Evolutionary conservation across 2,329 filamentous ascomycete species (phyloP), one percentile per base, ranked within the genome.

Genomic region (Sclerotinia subarctica): DNA sequence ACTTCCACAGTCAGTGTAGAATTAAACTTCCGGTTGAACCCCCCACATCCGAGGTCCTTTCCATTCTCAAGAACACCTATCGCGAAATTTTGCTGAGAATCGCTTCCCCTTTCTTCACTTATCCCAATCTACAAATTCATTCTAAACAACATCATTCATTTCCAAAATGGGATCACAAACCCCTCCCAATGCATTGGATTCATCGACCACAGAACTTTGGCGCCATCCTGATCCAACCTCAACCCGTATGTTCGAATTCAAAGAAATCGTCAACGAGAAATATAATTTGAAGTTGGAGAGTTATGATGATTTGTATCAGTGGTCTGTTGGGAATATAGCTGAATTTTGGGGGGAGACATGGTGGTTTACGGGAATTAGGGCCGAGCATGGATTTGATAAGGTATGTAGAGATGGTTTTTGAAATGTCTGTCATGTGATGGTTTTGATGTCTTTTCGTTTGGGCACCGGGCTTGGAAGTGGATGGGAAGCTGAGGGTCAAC

Each of bases 331-430:
- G 10, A 83, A 94, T 73, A 84, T 93, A 10, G 84, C 88, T 32
- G 81, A 84, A 1, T 96, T 97, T 78, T 98, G 94, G 94, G 88
- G 85, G 62, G 89, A 93, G 67, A 85, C 93, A 13, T 97, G 94
- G 94, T 83, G 91, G 53, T 94, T 90, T 78, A 91, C 91, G 3
- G 90, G 90, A 54, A 85, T 98, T 73, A 88, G 83, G 71, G 87
- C 91, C 6, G 90, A 90, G 32, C 82, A 81, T 74, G 78, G 82
- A 10, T 94, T 86, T 76, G 80, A 83, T 35, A 78, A 85, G 80
- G 90, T 91, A 77, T 69, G 56, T 44, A 24, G 21, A 81, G 69
- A 17, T 15, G 3, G 52, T 46, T 56, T 10, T 53, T n/a, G 26
- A 54, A 46, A 42, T 68, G 24, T 54, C 65, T 68, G 24, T 54